Conservation (phyloP, 2,329 filamentous ascomycete species). For the Lomentospora prolificans region DNA sequence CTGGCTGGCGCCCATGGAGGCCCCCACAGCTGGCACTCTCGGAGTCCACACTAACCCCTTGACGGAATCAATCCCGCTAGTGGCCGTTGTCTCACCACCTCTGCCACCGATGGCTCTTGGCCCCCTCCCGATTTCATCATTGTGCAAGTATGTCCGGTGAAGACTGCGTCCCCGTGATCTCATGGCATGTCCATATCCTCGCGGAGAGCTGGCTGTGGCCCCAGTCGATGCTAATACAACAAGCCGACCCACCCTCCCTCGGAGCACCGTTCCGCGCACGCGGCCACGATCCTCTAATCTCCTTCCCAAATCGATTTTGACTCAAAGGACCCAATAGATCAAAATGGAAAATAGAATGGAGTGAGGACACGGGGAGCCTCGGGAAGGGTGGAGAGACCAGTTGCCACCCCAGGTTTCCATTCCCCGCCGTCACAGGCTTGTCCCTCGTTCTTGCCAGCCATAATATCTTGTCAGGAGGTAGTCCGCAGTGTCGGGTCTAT, state of each 20-base stretch:
- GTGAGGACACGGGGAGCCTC: background rate
- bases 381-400: background rate
- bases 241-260: too few species aligned
- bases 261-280: background rate
- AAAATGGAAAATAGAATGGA: background rate
- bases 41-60: background rate
- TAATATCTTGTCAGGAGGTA: too few species aligned
- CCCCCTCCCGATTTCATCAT: too few species aligned
- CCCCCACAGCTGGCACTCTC: background rate
- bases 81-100: background rate
- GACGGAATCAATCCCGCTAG: slow-evolving; percentile 3
- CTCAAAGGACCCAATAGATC: background rate
- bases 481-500: too few species aligned
- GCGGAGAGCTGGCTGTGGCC: too few species aligned
- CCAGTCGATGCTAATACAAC: too few species aligned
- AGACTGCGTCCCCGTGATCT: background rate
- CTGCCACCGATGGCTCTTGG: background rate
- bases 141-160: background rate
- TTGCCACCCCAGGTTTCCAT: background rate
- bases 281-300: background rate
- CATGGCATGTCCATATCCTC: too few species aligned
- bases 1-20: too few species aligned
- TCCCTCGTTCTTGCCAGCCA: too few species aligned
- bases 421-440: too few species aligned
- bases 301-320: background rate